Percentiles rank a stretch among this genome's conserved stretches.
phyloP scores from a whole-genome alignment of 2,329 filamentous ascomycete species.

The Hortaea sp. region DNA sequence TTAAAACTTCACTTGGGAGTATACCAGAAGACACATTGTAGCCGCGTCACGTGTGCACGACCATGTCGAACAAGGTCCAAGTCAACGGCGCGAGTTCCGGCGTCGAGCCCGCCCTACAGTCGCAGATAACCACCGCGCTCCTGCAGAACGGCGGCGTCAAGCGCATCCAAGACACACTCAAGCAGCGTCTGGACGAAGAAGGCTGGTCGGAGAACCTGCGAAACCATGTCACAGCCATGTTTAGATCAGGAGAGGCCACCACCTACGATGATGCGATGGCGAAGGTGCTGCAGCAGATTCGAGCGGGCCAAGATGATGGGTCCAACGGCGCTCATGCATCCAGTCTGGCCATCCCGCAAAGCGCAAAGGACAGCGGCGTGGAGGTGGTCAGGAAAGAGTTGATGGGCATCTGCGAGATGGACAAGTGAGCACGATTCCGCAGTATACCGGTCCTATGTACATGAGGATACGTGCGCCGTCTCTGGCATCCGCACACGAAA shows the following conservation, averaged over 20 bases:
- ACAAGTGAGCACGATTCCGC: constrained; percentile 20
- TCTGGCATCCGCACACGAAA: too few relatives aligned
- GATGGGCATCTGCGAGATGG: constrained; percentile 37
- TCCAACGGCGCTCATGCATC: constrained; percentile 4
- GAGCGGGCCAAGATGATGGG: constrained; percentile 10
- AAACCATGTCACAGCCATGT: constrained; percentile 44
- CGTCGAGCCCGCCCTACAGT: constrained; percentile 28
- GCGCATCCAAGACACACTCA: constrained; percentile 45
- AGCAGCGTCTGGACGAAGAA: constrained; percentile 45
- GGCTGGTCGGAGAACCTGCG: constrained; percentile 51
- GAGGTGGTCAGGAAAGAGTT: constrained; percentile 43
- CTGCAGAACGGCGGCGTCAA: constrained; percentile 40
- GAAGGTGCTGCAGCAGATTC: constrained; percentile 38
- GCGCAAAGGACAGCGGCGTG: constrained; percentile 41
- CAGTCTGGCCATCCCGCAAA: constrained; percentile 26
- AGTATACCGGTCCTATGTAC: too few relatives aligned
- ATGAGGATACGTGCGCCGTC: too few relatives aligned
- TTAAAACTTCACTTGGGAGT: too few relatives aligned
- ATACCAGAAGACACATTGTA: too few relatives aligned
- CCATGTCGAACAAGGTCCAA: constrained; percentile 17
- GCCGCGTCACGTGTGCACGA: too few relatives aligned
- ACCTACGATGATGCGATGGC: constrained; percentile 48
- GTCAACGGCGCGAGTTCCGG: constrained; percentile 34
- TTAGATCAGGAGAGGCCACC: constrained; percentile 47
- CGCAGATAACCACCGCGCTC: constrained; percentile 36